Conservation (phyloP, 2,329 filamentous ascomycete species). For the Aureobasidium leucospermi region DNA sequence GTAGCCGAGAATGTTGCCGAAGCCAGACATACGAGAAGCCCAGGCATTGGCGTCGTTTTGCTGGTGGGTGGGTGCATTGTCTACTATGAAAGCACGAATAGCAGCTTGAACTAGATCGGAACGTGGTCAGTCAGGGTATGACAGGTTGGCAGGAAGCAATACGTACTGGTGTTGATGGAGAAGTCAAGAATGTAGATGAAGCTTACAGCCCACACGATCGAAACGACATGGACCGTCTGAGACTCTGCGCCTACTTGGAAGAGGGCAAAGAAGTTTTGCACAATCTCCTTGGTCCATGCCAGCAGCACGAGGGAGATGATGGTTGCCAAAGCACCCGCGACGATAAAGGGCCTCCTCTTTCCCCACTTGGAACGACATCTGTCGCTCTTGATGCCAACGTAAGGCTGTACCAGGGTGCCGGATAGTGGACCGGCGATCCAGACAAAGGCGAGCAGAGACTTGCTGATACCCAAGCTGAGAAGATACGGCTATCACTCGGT, state of each 20-base stretch:
- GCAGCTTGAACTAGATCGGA: conserved; percentile 66
- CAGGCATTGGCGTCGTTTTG: conserved; percentile 92
- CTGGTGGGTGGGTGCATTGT: conserved; percentile 85
- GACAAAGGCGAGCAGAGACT: conserved; percentile 43
- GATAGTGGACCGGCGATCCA: conserved; percentile 52
- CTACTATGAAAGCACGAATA: conserved; percentile 86
- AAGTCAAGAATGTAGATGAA: conserved; percentile 91
- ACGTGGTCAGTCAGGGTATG: background rate
- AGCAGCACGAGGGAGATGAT: conserved; percentile 43
- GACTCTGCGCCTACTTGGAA: conserved; percentile 66
- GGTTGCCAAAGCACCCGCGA: conserved; percentile 42
- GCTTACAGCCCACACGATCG: conserved; percentile 73
- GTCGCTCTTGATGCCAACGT: conserved; percentile 48
- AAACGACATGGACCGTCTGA: conserved; percentile 52
- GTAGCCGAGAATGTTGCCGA: conserved; percentile 88
- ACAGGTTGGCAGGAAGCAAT: background rate
- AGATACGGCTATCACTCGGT: conserved; percentile 39
- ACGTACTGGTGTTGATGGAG: conserved; percentile 79
- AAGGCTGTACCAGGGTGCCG: conserved; percentile 47
- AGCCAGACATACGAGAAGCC: conserved; percentile 77
- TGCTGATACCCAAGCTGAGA: conserved; percentile 45
- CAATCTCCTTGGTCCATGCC: conserved; percentile 46
- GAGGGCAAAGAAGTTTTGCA: conserved; percentile 56
- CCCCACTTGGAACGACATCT: conserved; percentile 42
- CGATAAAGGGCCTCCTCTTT: conserved; percentile 46